These are phyloP conservation scores for Cicer cuneatum DNA, from an alignment of 306 rosid genomes.

Conservation along the genomic window DNA sequence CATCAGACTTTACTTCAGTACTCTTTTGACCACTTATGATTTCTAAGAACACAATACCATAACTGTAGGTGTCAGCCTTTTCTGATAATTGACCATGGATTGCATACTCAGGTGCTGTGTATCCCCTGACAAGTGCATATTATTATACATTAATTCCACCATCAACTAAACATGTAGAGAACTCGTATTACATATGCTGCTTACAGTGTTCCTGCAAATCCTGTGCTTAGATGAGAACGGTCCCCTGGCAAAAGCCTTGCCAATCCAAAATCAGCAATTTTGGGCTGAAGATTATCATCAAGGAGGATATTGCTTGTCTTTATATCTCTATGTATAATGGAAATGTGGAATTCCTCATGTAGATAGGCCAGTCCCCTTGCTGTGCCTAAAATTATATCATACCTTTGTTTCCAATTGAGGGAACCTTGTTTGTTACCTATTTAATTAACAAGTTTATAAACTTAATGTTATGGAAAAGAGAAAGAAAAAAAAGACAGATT, in stretches of 20 bases:
- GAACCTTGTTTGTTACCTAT: conserved; percentile 58
- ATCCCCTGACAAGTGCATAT: conserved; percentile 57
- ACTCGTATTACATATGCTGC: background rate
- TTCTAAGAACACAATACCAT: conserved; percentile 71
- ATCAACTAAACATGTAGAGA: background rate
- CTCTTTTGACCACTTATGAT: conserved; percentile 65
- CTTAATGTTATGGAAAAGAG: background rate
- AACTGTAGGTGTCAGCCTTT: conserved; percentile 73
- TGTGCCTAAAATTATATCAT: conserved; percentile 61
- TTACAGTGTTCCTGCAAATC: conserved; percentile 80
- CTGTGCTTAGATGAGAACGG: conserved; percentile 68
- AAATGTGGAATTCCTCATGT: conserved; percentile 69
- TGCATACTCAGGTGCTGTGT: conserved; percentile 81
- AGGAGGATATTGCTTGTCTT: conserved; percentile 69
- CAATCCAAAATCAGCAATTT: conserved; percentile 75
- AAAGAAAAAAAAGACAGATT: background rate
- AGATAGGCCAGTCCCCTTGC: conserved; percentile 72
- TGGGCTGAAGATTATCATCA: conserved; percentile 61
- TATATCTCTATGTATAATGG: conserved; percentile 80
- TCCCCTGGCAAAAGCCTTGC: conserved; percentile 67
- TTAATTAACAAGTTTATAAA: background rate
- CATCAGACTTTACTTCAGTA: conserved; percentile 47
- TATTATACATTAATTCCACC: background rate
- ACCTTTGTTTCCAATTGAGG: conserved; percentile 66
- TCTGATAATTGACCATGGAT: conserved; percentile 76